phyloP scores from a whole-genome alignment of 306 rosid species.

The Dryas alaskensis region DNA sequence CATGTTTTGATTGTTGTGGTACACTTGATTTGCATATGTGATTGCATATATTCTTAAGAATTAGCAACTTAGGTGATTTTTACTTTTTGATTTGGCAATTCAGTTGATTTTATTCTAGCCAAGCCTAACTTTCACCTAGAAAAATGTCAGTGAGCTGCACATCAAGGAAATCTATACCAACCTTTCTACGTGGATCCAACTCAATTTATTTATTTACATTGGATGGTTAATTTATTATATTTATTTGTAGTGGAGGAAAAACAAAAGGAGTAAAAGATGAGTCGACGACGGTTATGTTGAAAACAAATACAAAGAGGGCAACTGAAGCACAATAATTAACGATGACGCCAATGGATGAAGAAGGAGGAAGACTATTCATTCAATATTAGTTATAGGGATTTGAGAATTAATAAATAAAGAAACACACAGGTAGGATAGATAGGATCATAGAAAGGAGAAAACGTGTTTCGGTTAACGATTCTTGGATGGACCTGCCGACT shows the following conservation, averaged over 20 bases:
- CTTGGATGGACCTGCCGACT: constrained; percentile 26
- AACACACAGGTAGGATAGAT: neutral
- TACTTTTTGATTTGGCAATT: too few species aligned
- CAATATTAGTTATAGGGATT: neutral
- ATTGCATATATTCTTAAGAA: too few species aligned
- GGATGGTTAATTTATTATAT: neutral
- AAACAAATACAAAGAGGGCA: neutral
- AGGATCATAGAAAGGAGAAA: constrained; percentile 7
- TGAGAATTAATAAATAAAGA: neutral
- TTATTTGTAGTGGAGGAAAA: neutral
- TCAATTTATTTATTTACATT: neutral
- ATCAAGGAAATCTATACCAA: neutral
- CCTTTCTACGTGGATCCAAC: neutral
- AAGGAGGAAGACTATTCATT: neutral
- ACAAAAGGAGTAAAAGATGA: neutral
- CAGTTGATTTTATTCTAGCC: too few species aligned
- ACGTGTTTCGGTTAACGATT: constrained; percentile 41
- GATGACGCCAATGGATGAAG: constrained; percentile 12
- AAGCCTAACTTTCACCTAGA: neutral
- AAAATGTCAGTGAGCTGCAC: neutral
- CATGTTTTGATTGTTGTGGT: too few species aligned
- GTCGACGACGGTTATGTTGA: neutral
- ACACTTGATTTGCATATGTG: too few species aligned
- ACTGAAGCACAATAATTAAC: neutral
- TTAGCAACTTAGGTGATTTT: too few species aligned